Base-by-base conservation (phyloP, 495 filamentous ascomycete species). In the Talaromyces wortmannii region DNA sequence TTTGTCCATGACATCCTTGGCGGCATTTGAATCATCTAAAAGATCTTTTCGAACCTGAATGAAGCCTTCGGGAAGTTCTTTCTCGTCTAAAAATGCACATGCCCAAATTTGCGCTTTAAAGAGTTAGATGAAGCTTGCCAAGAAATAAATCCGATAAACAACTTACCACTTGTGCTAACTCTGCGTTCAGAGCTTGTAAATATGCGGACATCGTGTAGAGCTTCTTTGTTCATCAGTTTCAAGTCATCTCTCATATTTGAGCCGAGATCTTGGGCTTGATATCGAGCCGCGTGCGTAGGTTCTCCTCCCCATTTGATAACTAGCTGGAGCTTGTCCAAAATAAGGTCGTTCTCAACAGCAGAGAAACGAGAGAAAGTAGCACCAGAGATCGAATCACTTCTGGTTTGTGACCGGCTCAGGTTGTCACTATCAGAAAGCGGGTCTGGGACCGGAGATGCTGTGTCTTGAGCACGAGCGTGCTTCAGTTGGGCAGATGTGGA, bases 231-330 rank as follows among this genome's bases (percentile, higher is more conserved):
- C 85, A 98, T 89, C 53, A 98, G 73, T 48, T 92, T 82, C 33
- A 97, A 74, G 71, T 98, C 94, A 67, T 95, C 95, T 40, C 95
- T 84, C 86, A 97, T 95, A 63, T 89, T 96, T 62, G 94, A 81
- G 18, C 92, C 94, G 6, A 97, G 78, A 59, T 98, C 95, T 63
- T 96, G 91, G 0, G 91, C 81, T 68, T 98, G 94, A 62, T 98
- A 97, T 42, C 95, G 83, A 15, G 94, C 95, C 13, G 92, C 95
- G 71, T 98, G 95, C 1, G 94, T 98, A 33, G 95, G 94, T 68
- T 98, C 94, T 16, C 94, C 94, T 58, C 94, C 95, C 95, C 94
- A 98, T 64, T 98, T 98, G 66, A 98, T 94, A 47, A 98, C 94
- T 51, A 98, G 81, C 66, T 98, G 94, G 40, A 98, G 75, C 68